Percentiles rank a stretch among this genome's conserved stretches.
Conservation (phyloP, 2,329 filamentous ascomycete genomes). For the Septoria linicola region DNA sequence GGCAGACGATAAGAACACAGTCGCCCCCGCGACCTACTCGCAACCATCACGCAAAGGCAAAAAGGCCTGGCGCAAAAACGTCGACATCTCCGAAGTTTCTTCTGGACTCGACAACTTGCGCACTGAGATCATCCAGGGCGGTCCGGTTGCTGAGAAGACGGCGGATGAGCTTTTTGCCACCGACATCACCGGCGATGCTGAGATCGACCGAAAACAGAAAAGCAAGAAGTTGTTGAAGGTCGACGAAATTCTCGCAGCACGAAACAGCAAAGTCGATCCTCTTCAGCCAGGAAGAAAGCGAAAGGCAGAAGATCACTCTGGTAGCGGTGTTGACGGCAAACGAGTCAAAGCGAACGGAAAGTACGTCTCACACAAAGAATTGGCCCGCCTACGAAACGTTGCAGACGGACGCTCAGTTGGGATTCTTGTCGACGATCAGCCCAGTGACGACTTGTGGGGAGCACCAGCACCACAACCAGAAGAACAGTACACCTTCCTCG, state of each 20-base stretch:
- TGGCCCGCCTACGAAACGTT: conserved; percentile 72
- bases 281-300: conserved; percentile 74
- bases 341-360: conserved; percentile 68
- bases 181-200: conserved; percentile 70
- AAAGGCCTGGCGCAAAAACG: conserved; percentile 98
- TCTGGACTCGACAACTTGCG: conserved; percentile 79
- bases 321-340: conserved; percentile 62
- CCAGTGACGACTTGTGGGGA: conserved; percentile 76
- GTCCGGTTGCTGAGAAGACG: conserved; percentile 77
- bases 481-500: conserved; percentile 63
- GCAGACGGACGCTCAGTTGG: conserved; percentile 65
- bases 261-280: conserved; percentile 72
- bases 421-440: conserved; percentile 55
- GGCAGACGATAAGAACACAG: conserved; percentile 26
- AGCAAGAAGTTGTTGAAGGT: conserved; percentile 77
- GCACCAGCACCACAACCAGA: conserved; percentile 51
- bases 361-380: conserved; percentile 76
- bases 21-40: conserved; percentile 74
- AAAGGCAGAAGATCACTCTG: conserved; percentile 64
- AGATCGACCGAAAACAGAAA: conserved; percentile 63
- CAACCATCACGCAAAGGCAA: conserved; percentile 96
- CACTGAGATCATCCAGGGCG: conserved; percentile 87
- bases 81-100: conserved; percentile 85
- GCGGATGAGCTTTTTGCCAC: conserved; percentile 82
- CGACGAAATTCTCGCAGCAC: conserved; percentile 84